These are phyloP conservation scores for Colletotrichum plurivorum DNA, from an alignment of 2,329 filamentous ascomycete species.

Conservation along the genomic window DNA sequence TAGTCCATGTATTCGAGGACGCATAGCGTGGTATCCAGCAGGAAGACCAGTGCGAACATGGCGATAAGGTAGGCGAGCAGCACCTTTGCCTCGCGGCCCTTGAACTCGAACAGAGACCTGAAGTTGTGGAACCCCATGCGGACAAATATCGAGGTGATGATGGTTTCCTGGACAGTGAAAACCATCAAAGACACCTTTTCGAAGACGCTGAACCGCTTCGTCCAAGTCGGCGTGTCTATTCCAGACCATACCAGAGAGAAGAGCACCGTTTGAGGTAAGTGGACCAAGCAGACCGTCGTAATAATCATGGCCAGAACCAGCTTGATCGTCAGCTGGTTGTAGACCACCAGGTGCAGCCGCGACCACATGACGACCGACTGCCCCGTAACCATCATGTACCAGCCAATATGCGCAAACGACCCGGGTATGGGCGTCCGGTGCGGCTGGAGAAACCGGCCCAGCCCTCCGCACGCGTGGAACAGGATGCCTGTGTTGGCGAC, in stretches of 20 bases:
- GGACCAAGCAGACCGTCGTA: conserved; percentile 61
- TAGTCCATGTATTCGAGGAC: conserved; percentile 53
- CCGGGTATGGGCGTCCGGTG: conserved; percentile 61
- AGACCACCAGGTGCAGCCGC: conserved; percentile 69
- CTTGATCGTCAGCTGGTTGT: conserved; percentile 17
- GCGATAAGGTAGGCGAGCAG: conserved; percentile 56
- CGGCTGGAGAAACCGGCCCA: conserved; percentile 51
- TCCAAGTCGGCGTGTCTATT: conserved; percentile 44
- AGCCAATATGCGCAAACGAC: conserved; percentile 46
- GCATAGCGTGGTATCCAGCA: conserved; percentile 56
- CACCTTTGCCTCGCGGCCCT: conserved; percentile 26
- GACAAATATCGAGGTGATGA: conserved; percentile 58
- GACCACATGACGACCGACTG: conserved; percentile 50
- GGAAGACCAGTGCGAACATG: conserved; percentile 56
- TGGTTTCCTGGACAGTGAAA: conserved; percentile 69
- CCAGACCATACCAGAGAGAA: conserved; percentile 63
- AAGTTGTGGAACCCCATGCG: conserved; percentile 54
- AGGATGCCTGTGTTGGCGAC: conserved; percentile 57
- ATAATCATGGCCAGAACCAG: conserved; percentile 66
- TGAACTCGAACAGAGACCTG: conserved; percentile 34
- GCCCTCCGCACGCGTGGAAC: conserved; percentile 65
- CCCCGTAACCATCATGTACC: conserved; percentile 71
- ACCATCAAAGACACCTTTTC: conserved; percentile 70
- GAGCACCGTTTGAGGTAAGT: conserved; percentile 63
- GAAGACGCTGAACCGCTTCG: conserved; percentile 57